Evolutionary conservation across 2,329 filamentous ascomycete species (phyloP), one percentile per base, ranked within the genome.

Genomic region (Tolypocladium tundrense): DNA sequence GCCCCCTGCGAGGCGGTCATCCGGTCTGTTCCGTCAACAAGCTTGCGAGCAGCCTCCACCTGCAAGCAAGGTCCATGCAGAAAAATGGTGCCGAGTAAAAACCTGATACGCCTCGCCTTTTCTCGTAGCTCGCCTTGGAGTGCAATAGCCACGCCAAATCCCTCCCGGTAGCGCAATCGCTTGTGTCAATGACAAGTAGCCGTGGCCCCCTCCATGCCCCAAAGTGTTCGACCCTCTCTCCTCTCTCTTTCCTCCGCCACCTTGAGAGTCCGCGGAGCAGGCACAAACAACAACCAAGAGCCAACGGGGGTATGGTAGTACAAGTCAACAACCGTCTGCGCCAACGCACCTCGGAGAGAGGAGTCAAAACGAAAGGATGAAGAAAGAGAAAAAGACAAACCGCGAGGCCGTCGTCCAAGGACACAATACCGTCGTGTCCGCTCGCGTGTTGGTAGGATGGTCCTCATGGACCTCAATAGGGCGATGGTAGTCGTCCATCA

Each of bases 261-360:
- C 67, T 64, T 57, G 67, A 66, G 64, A 68, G 62, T 62, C 67
- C 63, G 57, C 65, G 64, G 65, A 64, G 62, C 64, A 64, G 59
- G 67, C 60, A 63, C 60, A 64, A 67, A 69, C 62, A 67, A 66
- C 62, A 63, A 63, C 62, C 66, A 53, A 58, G 56, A 59, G 58
- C 62, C 68, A 69, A 64, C 65, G 65, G 64, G 59, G 65, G 57
- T 62, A 61, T 66, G 62, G 61, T 66, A 66, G 61, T 66, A 66
- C 64, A 69, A 61, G 65, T 63, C 64, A 58, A 65, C 65, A 63
- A 62, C 61, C 59, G 57, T 55, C 57, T 63, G 64, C 62, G 60
- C 62, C 56, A 57, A 61, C 59, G 60, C 58, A 65, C 53, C 35
- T 56, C 58, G 53, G 51, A 40, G 54, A 37, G 31, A 40, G 10